Conservation (phyloP, 2,329 filamentous ascomycete species). For the Apiospora pterosperma region DNA sequence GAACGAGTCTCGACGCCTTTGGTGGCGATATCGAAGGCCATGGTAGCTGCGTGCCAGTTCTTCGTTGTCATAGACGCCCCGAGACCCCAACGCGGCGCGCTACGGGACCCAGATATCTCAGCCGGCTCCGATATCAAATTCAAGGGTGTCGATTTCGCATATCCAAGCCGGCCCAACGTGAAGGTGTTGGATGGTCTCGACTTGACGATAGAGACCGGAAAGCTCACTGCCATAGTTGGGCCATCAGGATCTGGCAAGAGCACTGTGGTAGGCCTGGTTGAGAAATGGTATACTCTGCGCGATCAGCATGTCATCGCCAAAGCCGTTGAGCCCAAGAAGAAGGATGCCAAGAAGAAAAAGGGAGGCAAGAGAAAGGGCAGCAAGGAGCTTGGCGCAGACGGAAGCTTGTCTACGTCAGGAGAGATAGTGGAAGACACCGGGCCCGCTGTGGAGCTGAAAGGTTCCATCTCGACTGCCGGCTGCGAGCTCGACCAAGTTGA, state of each 20-base stretch:
- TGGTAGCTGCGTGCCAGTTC: slow-evolving; percentile 55
- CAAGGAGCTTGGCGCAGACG: slow-evolving; percentile 24
- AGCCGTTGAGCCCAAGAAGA: slow-evolving; percentile 43
- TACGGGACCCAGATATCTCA: slow-evolving; percentile 47
- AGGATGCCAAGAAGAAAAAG: slow-evolving; percentile 37
- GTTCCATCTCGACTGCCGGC: slow-evolving; percentile 50
- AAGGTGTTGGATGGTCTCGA: slow-evolving; percentile 60
- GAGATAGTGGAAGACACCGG: slow-evolving; percentile 31
- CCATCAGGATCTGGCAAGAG: slow-evolving; percentile 72
- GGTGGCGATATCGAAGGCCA: slow-evolving; percentile 55
- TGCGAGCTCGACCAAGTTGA: slow-evolving; percentile 55
- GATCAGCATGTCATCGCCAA: slow-evolving; percentile 50
- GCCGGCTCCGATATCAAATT: slow-evolving; percentile 56
- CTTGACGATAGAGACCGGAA: slow-evolving; percentile 58
- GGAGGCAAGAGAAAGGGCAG: slow-evolving; percentile 31
- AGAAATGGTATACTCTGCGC: slow-evolving; percentile 67
- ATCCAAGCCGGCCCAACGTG: slow-evolving; percentile 63
- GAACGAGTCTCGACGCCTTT: slow-evolving; percentile 56
- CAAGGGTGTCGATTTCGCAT: slow-evolving; percentile 66
- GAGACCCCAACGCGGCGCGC: slow-evolving; percentile 33
- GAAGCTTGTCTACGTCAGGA: background rate
- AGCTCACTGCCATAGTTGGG: slow-evolving; percentile 71
- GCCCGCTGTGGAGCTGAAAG: slow-evolving; percentile 44
- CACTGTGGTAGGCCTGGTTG: slow-evolving; percentile 67
- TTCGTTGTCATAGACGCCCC: slow-evolving; percentile 53